phyloP scores from a whole-genome alignment of 2,329 filamentous ascomycete genomes.

The Chrysoporthe puriensis region DNA sequence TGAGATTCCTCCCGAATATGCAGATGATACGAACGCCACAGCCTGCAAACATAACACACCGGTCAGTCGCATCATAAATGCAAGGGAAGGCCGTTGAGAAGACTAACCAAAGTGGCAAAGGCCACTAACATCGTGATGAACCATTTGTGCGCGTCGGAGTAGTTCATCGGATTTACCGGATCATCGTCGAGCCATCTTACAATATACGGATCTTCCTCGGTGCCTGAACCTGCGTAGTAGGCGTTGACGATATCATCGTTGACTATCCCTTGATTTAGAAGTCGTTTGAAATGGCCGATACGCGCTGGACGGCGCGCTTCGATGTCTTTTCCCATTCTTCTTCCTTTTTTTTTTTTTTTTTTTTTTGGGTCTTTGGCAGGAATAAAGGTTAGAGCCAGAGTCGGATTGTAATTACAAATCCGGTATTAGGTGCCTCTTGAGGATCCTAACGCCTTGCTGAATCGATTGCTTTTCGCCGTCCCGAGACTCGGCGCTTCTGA shows the following conservation, averaged over 20 bases:
- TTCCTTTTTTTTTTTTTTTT: background rate
- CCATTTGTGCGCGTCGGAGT: constrained; percentile 30
- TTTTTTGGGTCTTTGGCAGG: background rate
- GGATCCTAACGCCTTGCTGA: background rate
- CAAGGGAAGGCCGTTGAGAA: background rate
- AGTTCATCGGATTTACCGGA: constrained; percentile 57
- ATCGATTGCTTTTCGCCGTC: background rate
- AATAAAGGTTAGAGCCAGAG: background rate
- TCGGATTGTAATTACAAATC: background rate
- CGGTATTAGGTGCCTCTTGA: too few species aligned
- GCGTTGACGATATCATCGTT: constrained; percentile 20
- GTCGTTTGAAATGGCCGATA: constrained; percentile 17
- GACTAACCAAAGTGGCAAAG: constrained; percentile 19
- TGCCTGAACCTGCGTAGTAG: constrained; percentile 50
- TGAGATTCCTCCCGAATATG: constrained; percentile 58
- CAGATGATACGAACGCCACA: constrained; percentile 68
- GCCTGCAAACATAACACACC: constrained; percentile 29
- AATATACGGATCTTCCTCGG: constrained; percentile 55
- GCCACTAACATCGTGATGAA: constrained; percentile 25
- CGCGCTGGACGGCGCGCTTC: constrained; percentile 7
- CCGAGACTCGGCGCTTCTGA: background rate
- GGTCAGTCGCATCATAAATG: background rate
- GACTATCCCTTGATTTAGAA: constrained; percentile 7
- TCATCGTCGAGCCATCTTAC: constrained; percentile 57
- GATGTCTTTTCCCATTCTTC: constrained; percentile 11